Conservation (phyloP, 805 yeast species). For the Wickerhamomyces kurtzmanii region DNA sequence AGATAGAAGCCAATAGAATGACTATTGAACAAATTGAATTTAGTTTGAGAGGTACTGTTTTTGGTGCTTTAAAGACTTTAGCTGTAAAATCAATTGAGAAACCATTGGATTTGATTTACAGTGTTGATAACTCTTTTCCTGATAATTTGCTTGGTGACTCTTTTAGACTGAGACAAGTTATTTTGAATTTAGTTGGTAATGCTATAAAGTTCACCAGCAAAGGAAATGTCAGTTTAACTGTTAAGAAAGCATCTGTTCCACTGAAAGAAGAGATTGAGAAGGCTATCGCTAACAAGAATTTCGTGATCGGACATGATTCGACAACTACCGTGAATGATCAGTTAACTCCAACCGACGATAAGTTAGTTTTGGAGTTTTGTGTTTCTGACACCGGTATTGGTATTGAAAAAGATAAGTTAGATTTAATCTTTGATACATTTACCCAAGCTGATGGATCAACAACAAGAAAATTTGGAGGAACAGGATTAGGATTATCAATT, state of each 20-base stretch:
- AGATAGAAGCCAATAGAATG: constrained; percentile 91
- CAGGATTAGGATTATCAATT: constrained; percentile 82
- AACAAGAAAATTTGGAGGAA: constrained; percentile 87
- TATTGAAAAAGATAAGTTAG: constrained; percentile 75
- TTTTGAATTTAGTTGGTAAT: constrained; percentile 78
- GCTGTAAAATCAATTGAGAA: constrained; percentile 88
- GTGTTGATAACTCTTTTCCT: constrained; percentile 81
- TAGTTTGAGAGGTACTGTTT: constrained; percentile 77
- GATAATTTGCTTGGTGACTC: constrained; percentile 85
- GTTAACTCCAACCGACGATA: constrained; percentile 16
- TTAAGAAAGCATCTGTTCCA: constrained; percentile 39
- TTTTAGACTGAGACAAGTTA: constrained; percentile 79
- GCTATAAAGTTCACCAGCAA: constrained; percentile 81
- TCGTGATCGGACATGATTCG: constrained; percentile 18
- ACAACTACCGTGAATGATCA: constrained; percentile 10
- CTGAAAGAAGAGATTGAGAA: constrained; percentile 10
- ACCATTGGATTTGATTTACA: constrained; percentile 69
- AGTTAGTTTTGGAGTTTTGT: constrained; percentile 65
- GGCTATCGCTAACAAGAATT: constrained; percentile 19
- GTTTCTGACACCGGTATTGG: constrained; percentile 91
- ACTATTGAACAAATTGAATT: constrained; percentile 86
- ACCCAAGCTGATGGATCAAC: constrained; percentile 94
- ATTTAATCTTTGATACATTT: constrained; percentile 79
- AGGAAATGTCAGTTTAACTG: constrained; percentile 74
- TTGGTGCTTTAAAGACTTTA: constrained; percentile 81